phyloP scores from a whole-genome alignment of 192 early-diverging fungal species.

The Helicostylum pulchrum region DNA sequence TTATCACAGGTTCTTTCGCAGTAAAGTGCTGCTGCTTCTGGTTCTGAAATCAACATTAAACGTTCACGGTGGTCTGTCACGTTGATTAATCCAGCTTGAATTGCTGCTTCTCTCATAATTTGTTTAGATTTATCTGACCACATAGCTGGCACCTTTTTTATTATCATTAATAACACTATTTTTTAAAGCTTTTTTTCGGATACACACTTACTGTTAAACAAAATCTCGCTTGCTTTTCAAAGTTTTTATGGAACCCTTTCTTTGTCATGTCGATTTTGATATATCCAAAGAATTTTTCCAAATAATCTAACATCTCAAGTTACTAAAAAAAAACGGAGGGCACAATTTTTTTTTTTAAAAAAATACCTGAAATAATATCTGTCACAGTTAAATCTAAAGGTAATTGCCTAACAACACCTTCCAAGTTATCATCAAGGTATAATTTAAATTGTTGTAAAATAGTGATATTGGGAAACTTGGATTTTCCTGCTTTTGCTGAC shows the following conservation, averaged over 20 bases:
- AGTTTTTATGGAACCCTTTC: slow-evolving; percentile 30
- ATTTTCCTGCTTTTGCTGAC: slow-evolving; percentile 32
- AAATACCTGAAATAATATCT: slow-evolving; percentile 34
- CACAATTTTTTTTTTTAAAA: neutral
- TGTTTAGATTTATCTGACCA: slow-evolving; percentile 51
- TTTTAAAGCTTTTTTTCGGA: neutral
- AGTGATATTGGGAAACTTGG: slow-evolving; percentile 26
- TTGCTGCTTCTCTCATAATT: slow-evolving; percentile 49
- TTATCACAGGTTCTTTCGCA: slow-evolving; percentile 51
- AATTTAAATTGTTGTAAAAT: slow-evolving; percentile 48
- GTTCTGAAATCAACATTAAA: slow-evolving; percentile 48
- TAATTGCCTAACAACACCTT: slow-evolving; percentile 34
- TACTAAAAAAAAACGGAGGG: neutral
- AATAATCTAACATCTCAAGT: slow-evolving; percentile 28
- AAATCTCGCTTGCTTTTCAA: slow-evolving; percentile 24
- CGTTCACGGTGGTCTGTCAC: slow-evolving; percentile 38
- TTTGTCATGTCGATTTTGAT: slow-evolving; percentile 34
- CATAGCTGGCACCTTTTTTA: slow-evolving; percentile 42
- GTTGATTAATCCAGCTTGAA: slow-evolving; percentile 45
- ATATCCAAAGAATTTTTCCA: slow-evolving; percentile 38
- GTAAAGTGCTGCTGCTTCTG: slow-evolving; percentile 53
- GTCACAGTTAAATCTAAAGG: slow-evolving; percentile 37
- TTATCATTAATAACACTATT: neutral
- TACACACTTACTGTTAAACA: slow-evolving; percentile 28
- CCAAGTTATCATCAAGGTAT: slow-evolving; percentile 40